phyloP scores from a whole-genome alignment of 2,329 filamentous ascomycete genomes.

The Pseudogymnoascus sp. region DNA sequence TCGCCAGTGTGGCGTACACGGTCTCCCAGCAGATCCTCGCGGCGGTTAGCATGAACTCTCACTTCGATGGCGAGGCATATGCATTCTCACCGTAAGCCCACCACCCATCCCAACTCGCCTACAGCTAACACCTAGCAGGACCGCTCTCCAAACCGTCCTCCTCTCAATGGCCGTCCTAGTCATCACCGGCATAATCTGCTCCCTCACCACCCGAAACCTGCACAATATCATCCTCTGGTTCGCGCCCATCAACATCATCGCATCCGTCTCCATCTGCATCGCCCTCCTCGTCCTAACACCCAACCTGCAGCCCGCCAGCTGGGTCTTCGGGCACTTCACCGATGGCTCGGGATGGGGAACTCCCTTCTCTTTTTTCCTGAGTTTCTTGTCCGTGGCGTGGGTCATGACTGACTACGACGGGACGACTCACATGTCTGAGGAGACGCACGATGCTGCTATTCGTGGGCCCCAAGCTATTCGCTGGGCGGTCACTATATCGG shows the following conservation, averaged over 20 bases:
- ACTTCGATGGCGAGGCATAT: slow-evolving; percentile 40
- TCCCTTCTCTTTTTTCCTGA: slow-evolving; percentile 52
- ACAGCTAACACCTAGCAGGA: slow-evolving; percentile 30
- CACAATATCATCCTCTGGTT: slow-evolving; percentile 56
- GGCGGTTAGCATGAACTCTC: slow-evolving; percentile 52
- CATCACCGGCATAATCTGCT: slow-evolving; percentile 49
- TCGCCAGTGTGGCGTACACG: slow-evolving; percentile 53
- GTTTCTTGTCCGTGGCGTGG: slow-evolving; percentile 47
- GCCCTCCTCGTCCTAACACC: slow-evolving; percentile 49
- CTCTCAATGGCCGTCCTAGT: slow-evolving; percentile 48
- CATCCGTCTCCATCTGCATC: slow-evolving; percentile 52
- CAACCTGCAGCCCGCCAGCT: slow-evolving; percentile 47
- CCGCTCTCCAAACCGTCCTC: slow-evolving; percentile 48
- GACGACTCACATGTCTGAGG: slow-evolving; percentile 60
- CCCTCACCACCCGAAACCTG: slow-evolving; percentile 49
- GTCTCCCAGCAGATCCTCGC: slow-evolving; percentile 57
- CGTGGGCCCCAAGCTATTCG: slow-evolving; percentile 51
- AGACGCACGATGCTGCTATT: slow-evolving; percentile 55
- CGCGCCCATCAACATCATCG: slow-evolving; percentile 55
- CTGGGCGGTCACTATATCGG: slow-evolving; percentile 50
- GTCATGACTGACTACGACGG: slow-evolving; percentile 64
- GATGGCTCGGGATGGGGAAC: slow-evolving; percentile 56
- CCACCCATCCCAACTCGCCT: not conserved
- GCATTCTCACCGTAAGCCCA: slow-evolving; percentile 47
- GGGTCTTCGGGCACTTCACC: slow-evolving; percentile 53